Evolutionary conservation across 768 basidiomycete species (phyloP).

Genomic region (Paxillus involutus): DNA sequence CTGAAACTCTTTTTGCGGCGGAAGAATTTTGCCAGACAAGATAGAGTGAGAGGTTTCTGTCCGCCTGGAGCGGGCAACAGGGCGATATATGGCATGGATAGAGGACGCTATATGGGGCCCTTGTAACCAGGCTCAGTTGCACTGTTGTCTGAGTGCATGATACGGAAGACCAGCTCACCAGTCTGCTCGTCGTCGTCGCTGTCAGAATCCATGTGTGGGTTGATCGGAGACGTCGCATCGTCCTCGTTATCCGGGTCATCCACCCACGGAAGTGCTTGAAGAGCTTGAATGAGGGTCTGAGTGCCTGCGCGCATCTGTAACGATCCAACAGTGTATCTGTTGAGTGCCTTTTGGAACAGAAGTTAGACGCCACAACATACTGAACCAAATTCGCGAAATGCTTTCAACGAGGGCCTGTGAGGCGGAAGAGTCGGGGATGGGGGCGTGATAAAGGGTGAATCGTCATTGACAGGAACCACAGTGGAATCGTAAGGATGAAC

Average conservation of each 20-base stretch:
- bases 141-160: neutral
- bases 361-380: slow-evolving; percentile 41
- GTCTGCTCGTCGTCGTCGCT: slow-evolving; percentile 65
- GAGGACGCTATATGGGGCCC: slow-evolving; percentile 69
- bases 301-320: slow-evolving; percentile 82
- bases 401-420: slow-evolving; percentile 44
- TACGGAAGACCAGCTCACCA: slow-evolving; percentile 33
- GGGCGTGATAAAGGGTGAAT: slow-evolving; percentile 72
- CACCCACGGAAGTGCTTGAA: slow-evolving; percentile 82
- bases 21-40: slow-evolving; percentile 7
- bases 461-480: slow-evolving; percentile 35
- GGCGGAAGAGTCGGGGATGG: slow-evolving; percentile 58
- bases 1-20: slow-evolving; percentile 26
- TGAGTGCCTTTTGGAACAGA: neutral
- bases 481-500: slow-evolving; percentile 3
- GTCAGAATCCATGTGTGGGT: slow-evolving; percentile 47
- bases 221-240: slow-evolving; percentile 45
- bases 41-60: slow-evolving; percentile 24
- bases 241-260: slow-evolving; percentile 70
- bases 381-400: slow-evolving; percentile 70
- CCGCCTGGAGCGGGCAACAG: slow-evolving; percentile 66
- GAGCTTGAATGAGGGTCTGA: slow-evolving; percentile 84
- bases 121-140: slow-evolving; percentile 19
- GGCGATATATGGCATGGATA: slow-evolving; percentile 85
- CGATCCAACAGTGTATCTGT: slow-evolving; percentile 7